Evolutionary conservation across 2,329 filamentous ascomycete species (phyloP), one percentile per base, ranked within the genome.

Genomic region (Fusarium praegraminearum): DNA sequence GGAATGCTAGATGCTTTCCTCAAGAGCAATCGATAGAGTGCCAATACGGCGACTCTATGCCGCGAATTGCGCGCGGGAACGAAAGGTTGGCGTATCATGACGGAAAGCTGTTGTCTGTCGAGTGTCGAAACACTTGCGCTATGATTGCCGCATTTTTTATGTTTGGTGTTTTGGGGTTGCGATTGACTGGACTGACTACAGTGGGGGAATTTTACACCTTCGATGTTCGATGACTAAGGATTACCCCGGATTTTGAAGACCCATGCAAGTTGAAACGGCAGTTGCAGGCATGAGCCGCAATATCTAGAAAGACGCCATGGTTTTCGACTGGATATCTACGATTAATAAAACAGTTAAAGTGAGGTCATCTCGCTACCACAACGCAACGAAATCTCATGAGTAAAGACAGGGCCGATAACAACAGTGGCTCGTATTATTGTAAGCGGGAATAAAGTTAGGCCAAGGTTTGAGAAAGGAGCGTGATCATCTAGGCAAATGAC

Each of bases 21-120:
- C 54, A 93, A 80, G 57, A 95, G 86, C 36, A 91, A 89, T 67
- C 90, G 86, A 80, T 91, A 94, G 50, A 95, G 87, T 52, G 91
- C 90, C 67, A 92, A 85, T 76, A 88, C 86, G 74, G 87, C 86
- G 73, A 74, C 76, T 65, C 87, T 83, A 75, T 89, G 87, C 66
- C 85, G 84, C 73, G 84, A 83, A 65, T 81, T 82, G 60, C 81
- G 82, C 64, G 83, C 82, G 33, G 86, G 84, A 44, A 86, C 68
- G 60, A 85, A 84, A 36, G 54, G 70, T 20, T 73, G 70, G 55
- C 76, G 78, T 43, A 68, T 52, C 77, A 80, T 78, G 35, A 38
- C 47, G 32, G n/a, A 28, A 43, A n/a, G 50, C 24, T 4, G 30
- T 65, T 47, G 20, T 36, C 46, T 26, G 26, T 26, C 15, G 40